Evolutionary conservation across 2,329 filamentous ascomycete species (phyloP).

Genomic region (Alternaria sp.): DNA sequence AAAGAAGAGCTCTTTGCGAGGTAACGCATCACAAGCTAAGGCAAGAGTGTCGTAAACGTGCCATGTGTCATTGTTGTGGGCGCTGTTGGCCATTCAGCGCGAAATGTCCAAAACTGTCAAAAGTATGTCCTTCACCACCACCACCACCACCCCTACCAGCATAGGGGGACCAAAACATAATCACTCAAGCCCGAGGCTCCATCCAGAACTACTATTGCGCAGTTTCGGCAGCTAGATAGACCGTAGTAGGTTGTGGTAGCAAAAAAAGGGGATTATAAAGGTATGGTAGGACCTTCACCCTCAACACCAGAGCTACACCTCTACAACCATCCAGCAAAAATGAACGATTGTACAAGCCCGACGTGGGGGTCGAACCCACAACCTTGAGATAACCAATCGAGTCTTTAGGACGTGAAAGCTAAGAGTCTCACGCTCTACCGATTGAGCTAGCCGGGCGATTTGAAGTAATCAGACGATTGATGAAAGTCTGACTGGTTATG

Average conservation of each 20-base stretch:
- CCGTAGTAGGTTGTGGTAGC: neutral
- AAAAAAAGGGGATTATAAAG: neutral
- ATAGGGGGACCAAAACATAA: neutral
- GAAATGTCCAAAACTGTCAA: neutral
- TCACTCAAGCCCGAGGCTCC: neutral
- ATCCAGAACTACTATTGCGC: fast-evolving
- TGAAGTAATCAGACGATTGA: neutral
- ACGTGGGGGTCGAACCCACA: constrained; percentile 12
- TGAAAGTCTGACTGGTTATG: fast-evolving
- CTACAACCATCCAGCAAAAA: neutral
- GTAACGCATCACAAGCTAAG: neutral
- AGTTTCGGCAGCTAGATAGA: neutral
- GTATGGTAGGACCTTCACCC: neutral
- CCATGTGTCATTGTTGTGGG: neutral
- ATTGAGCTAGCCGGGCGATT: constrained; percentile 41
- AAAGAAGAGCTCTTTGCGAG: neutral
- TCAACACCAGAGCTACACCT: neutral
- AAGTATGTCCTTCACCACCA: neutral
- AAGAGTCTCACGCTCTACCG: constrained; percentile 55
- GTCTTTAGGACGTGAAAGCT: constrained; percentile 20
- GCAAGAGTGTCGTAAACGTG: neutral
- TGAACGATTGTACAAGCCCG: constrained; percentile 1
- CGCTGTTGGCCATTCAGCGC: neutral
- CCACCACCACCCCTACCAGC: neutral
- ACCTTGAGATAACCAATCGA: constrained; percentile 12